Evolutionary conservation across 2,329 filamentous ascomycete species (phyloP).

Genomic region (Fusarium agapanthi): DNA sequence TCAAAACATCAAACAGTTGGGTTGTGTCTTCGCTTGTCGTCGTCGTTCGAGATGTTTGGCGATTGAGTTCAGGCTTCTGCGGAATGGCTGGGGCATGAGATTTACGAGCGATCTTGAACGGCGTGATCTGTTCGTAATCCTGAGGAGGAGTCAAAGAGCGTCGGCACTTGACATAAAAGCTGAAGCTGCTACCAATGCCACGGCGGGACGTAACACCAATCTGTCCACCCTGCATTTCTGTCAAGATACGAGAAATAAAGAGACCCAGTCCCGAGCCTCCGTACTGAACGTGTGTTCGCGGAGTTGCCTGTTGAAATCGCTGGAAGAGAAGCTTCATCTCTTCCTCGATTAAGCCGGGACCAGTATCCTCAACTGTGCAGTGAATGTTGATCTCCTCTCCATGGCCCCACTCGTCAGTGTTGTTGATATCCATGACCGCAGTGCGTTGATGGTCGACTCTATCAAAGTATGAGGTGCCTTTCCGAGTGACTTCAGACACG

Average conservation of each 20-base stretch:
- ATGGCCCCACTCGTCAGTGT: slow-evolving; percentile 72
- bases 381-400: slow-evolving; percentile 77
- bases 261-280: slow-evolving; percentile 75
- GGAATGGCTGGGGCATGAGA: slow-evolving; percentile 30
- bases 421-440: slow-evolving; percentile 53
- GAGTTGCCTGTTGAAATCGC: slow-evolving; percentile 73
- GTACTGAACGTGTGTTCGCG: slow-evolving; percentile 76
- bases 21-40: slow-evolving; percentile 21
- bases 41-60: slow-evolving; percentile 18
- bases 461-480: slow-evolving; percentile 58
- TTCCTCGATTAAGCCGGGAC: slow-evolving; percentile 70
- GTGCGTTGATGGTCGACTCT: slow-evolving; percentile 51
- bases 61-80: slow-evolving; percentile 28
- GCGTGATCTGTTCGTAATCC: slow-evolving; percentile 49
- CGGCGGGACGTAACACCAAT: slow-evolving; percentile 75
- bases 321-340: slow-evolving; percentile 74
- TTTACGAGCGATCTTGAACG: slow-evolving; percentile 49
- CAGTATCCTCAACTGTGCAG: slow-evolving; percentile 77
- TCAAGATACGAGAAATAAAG: slow-evolving; percentile 80
- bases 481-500: slow-evolving; percentile 52
- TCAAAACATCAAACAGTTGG: slow-evolving; percentile 63
- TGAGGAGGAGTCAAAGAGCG: slow-evolving; percentile 57
- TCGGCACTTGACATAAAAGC: slow-evolving; percentile 77
- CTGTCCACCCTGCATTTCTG: slow-evolving; percentile 80
- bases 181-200: slow-evolving; percentile 77